A percentile compares a stretch with the other conserved stretches of the same genome.
Evolutionary conservation across 257 asterid species (phyloP).

Genomic region (Avicennia marina): DNA sequence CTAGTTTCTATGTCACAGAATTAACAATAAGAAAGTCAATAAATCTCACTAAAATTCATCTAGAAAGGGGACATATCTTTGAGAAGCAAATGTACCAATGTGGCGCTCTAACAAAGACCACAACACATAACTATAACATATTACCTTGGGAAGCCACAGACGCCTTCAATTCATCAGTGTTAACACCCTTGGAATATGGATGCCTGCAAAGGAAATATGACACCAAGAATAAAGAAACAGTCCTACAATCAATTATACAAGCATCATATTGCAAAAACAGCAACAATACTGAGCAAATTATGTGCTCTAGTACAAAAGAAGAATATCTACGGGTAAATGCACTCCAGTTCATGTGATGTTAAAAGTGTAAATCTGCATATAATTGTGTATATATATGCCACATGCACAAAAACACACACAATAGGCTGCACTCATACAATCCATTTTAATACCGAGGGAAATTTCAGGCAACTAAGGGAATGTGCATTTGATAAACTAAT

Average conservation of each 20-base stretch:
- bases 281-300: background rate
- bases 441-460: background rate
- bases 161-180: conserved; percentile 61
- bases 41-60: background rate
- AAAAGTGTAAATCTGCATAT: background rate
- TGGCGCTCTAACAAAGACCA: no score
- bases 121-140: conserved; percentile 11
- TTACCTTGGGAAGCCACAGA: conserved; percentile 75
- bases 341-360: background rate
- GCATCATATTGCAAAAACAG: background rate
- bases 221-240: background rate
- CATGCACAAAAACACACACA: background rate
- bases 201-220: conserved; percentile 44
- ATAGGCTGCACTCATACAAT: background rate
- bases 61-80: background rate
- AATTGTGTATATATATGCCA: background rate
- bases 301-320: background rate
- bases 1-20: background rate
- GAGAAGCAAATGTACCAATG: background rate
- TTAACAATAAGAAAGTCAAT: background rate
- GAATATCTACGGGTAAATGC: background rate
- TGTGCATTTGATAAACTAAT: background rate
- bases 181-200: conserved; percentile 60
- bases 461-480: background rate
- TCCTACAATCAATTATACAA: no score